These are phyloP conservation scores for Darksidea phi DNA, from an alignment of 495 filamentous ascomycete genomes.

Conservation along the genomic window DNA sequence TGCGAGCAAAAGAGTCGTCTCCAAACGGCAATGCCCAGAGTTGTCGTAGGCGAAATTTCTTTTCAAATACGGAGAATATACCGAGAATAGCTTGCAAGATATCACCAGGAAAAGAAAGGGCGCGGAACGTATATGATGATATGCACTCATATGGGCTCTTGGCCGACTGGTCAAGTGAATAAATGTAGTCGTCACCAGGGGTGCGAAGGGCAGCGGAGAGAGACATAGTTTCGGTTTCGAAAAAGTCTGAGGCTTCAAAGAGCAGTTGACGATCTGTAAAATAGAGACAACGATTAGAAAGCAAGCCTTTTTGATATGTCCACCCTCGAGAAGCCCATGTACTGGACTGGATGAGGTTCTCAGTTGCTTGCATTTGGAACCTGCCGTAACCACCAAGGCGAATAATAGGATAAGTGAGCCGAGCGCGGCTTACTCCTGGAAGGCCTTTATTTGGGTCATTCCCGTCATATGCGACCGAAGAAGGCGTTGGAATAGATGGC, in stretches of 20 bases:
- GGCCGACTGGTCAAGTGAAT: neutral
- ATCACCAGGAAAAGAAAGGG: neutral
- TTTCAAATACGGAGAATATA: neutral
- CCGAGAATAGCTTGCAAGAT: neutral
- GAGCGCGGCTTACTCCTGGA: neutral
- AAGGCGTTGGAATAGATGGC: constrained; percentile 1
- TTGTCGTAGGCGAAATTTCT: neutral
- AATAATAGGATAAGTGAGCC: neutral
- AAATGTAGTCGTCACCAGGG: neutral
- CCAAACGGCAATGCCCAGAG: neutral
- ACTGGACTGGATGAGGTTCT: neutral
- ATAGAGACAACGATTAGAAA: neutral
- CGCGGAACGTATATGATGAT: neutral
- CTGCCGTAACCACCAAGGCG: neutral
- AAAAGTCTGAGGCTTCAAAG: neutral
- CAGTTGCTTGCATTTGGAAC: neutral
- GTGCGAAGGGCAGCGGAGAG: neutral
- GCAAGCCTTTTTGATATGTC: neutral
- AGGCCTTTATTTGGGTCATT: neutral
- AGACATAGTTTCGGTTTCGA: neutral
- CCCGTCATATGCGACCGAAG: neutral
- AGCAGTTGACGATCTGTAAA: neutral
- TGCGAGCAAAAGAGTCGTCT: neutral
- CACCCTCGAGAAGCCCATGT: constrained; percentile 1
- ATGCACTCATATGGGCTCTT: neutral